Base-by-base conservation (phyloP, 345 rosid genomes). In the Citrus glauca region DNA sequence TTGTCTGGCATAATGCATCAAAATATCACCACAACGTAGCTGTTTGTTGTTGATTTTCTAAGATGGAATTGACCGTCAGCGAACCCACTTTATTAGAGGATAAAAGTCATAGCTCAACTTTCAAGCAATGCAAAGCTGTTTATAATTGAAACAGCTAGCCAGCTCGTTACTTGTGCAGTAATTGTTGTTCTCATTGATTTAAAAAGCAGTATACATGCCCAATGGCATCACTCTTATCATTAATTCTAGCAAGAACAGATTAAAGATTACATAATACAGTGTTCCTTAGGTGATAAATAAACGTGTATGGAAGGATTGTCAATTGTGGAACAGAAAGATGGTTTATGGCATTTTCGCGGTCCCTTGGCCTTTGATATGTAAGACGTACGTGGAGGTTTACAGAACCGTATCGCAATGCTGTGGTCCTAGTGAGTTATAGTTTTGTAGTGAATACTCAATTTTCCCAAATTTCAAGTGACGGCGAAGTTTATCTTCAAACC, bases 401-500 rank as follows among this genome's bases (percentile, higher is more conserved):
- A 33, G 13, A 27, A 72, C 78, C 78, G 64, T 56, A 40, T 71
- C 72, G 67, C 33, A 16, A 33, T 40, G 71, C 33, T 72, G 87
- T 42, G 87, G 87, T 80, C 85, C 83, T 73, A 0, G 40, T 63
- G 28, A n/a, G 71, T 53, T 19, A 50, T 50, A 33, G 32, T 14
- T 30, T 24, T 27, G 22, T 6, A 24, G 2, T 35, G 3, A 55
- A 45, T 25, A 2, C n/a, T 55, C 7, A 13, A 45, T 72, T 48
- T 73, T 27, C 48, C 60, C 61, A 45, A 9, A 71, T 64, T 70
- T 69, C 72, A 59, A 56, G 60, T 19, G 92, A 85, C 30, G 80
- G 87, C 38, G 88, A 85, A 81, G 76, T 82, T 72, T 84, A 86
- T 88, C 89, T 76, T 78, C 84, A 74, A 73, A 82, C 63, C 53